A percentile compares a stretch with the other conserved stretches of the same genome.
phyloP scores from a whole-genome alignment of 805 yeast genomes.

The Blastobotrys robertii region DNA sequence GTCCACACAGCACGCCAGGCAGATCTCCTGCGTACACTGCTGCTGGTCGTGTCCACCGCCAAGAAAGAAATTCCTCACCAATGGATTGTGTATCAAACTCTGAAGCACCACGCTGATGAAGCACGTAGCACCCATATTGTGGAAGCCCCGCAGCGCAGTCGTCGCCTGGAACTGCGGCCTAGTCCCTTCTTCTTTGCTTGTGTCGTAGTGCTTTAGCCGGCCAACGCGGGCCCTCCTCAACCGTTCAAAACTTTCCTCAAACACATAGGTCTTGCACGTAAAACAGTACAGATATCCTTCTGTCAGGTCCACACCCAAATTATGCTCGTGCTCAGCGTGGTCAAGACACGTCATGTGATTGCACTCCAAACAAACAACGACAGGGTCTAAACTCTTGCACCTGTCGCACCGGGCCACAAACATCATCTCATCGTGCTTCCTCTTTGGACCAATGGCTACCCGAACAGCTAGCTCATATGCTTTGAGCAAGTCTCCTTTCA shows the following conservation, averaged over 20 bases:
- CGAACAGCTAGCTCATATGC: conserved; percentile 10
- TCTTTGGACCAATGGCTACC: conserved; percentile 5
- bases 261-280: conserved; percentile 63
- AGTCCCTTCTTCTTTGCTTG: conserved; percentile 1
- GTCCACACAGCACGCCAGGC: conserved; percentile 82
- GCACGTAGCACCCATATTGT: conserved; percentile 95
- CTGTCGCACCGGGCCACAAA: conserved; percentile 6
- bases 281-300: conserved; percentile 65
- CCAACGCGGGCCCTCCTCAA: conserved; percentile 28
- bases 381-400: conserved; percentile 4
- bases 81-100: conserved; percentile 82
- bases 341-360: conserved; percentile 14
- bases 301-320: conserved; percentile 55
- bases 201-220: not conserved
- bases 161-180: conserved; percentile 45
- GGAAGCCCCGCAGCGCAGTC: conserved; percentile 79
- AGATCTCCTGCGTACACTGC: conserved; percentile 31
- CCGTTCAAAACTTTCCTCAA: conserved; percentile 49
- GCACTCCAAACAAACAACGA: conserved; percentile 15
- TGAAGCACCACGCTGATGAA: conserved; percentile 93
- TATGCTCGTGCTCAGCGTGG: conserved; percentile 9
- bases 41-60: conserved; percentile 62
- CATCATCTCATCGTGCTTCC: not conserved
- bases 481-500: conserved; percentile 3
- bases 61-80: conserved; percentile 67